These are phyloP conservation scores for Huntiella decipiens DNA, from an alignment of 2,329 filamentous ascomycete species.

Conservation along the genomic window DNA sequence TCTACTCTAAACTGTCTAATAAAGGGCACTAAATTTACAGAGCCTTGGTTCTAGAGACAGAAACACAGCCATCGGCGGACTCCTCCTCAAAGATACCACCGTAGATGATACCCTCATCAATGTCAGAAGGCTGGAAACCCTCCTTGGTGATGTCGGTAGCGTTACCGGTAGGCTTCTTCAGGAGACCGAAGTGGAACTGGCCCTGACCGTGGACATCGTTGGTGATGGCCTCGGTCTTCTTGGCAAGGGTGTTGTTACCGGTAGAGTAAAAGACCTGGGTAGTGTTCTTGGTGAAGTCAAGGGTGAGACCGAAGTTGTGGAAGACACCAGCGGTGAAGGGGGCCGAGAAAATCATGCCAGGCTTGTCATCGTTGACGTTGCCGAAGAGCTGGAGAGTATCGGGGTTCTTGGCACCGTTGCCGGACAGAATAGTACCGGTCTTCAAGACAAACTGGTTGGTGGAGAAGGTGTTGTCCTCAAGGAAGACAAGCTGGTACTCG, in stretches of 20 bases:
- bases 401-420: constrained; percentile 17
- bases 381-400: constrained; percentile 27
- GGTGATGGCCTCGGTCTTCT: constrained; percentile 25
- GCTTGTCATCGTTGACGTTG: constrained; percentile 26
- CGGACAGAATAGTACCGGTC: constrained; percentile 31
- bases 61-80: constrained; percentile 22
- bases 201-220: constrained; percentile 21
- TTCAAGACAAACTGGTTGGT: constrained; percentile 36
- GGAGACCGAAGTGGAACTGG: constrained; percentile 36
- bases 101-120: constrained; percentile 34
- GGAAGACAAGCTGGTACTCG: constrained; percentile 38
- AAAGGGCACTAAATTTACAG: constrained; percentile 2
- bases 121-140: constrained; percentile 27
- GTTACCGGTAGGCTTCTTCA: constrained; percentile 38
- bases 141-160: constrained; percentile 26
- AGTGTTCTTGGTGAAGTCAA: constrained; percentile 37
- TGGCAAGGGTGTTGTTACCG: constrained; percentile 24
- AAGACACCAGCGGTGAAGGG: constrained; percentile 31
- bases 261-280: constrained; percentile 38
- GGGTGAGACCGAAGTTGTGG: constrained; percentile 42
- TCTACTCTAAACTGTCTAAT: neutral
- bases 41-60: constrained; percentile 14
- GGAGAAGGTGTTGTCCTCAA: constrained; percentile 27
- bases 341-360: constrained; percentile 29
- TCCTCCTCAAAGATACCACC: constrained; percentile 35